A percentile compares a stretch with the other conserved stretches of the same genome.
Conservation (phyloP, 2,329 filamentous ascomycete species). For the Colletotrichum simmondsii region DNA sequence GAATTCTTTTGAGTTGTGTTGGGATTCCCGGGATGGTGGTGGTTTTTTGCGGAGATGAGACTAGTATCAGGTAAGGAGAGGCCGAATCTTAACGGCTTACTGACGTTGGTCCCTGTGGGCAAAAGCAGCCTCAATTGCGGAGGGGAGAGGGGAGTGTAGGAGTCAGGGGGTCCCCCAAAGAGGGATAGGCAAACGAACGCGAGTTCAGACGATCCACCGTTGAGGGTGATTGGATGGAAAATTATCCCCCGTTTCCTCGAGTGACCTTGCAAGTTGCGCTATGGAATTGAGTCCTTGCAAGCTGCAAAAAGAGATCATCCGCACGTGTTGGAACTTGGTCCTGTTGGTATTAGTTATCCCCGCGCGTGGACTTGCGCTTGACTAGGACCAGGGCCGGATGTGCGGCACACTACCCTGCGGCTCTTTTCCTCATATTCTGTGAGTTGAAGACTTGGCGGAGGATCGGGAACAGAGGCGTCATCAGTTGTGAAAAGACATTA, state of each 20-base stretch:
- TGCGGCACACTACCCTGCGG: background rate
- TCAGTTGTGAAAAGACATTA: background rate
- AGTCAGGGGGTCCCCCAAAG: background rate
- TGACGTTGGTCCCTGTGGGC: background rate
- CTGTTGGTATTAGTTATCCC: background rate
- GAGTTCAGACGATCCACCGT: background rate
- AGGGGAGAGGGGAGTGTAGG: background rate
- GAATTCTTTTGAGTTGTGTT: background rate
- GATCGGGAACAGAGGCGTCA: background rate
- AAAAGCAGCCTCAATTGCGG: background rate
- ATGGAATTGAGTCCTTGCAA: too few relatives aligned
- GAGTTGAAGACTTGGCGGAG: background rate
- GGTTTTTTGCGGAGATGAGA: constrained; percentile 18
- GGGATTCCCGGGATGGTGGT: constrained; percentile 10
- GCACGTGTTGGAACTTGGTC: background rate
- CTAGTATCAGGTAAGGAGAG: background rate
- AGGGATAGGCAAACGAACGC: background rate
- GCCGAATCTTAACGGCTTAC: background rate
- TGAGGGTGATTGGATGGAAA: constrained; percentile 16
- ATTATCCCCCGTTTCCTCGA: constrained; percentile 1
- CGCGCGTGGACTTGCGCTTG: background rate
- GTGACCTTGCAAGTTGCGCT: background rate
- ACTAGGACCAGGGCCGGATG: constrained; percentile 16
- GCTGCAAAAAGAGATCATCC: background rate
- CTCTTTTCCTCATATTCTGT: background rate